A percentile compares a stretch with the other conserved stretches of the same genome.
Conservation (phyloP, 2,329 filamentous ascomycete species). For the Colletotrichum spaethianum region DNA sequence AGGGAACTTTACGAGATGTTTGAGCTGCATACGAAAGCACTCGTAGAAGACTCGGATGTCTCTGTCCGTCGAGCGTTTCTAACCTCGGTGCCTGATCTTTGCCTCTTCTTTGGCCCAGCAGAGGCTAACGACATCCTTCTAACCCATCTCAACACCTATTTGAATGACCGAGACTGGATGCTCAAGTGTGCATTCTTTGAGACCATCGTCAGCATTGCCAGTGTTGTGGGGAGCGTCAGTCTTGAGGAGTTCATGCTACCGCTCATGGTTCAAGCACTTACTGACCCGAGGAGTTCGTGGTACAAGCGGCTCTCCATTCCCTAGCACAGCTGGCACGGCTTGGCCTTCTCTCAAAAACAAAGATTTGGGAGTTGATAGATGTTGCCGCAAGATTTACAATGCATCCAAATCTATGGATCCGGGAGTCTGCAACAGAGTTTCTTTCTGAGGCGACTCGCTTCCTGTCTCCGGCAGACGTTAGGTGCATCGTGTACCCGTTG, state of each 20-base stretch:
- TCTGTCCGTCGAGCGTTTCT: constrained; percentile 92
- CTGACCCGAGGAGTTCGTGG: constrained; percentile 94
- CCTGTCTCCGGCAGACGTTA: constrained; percentile 83
- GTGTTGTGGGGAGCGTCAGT: constrained; percentile 89
- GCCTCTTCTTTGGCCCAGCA: constrained; percentile 93
- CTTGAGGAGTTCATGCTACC: constrained; percentile 96
- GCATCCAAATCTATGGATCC: constrained; percentile 96
- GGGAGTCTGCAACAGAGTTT: constrained; percentile 89
- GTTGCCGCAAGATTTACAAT: constrained; percentile 88
- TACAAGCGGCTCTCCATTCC: constrained; percentile 90
- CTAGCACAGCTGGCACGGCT: constrained; percentile 90
- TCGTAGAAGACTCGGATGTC: constrained; percentile 89
- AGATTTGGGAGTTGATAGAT: constrained; percentile 89
- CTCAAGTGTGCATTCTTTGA: constrained; percentile 98
- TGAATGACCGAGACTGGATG: constrained; percentile 97
- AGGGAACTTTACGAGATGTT: constrained; percentile 87
- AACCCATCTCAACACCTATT: constrained; percentile 95
- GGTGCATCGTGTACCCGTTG: constrained; percentile 86
- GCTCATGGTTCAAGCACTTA: constrained; percentile 94
- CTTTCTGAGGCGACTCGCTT: constrained; percentile 82
- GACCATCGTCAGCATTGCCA: constrained; percentile 91
- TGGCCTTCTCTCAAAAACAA: constrained; percentile 87
- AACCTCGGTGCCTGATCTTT: constrained; percentile 90
- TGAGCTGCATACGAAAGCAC: constrained; percentile 88
- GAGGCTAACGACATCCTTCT: constrained; percentile 96